A percentile compares a stretch with the other conserved stretches of the same genome.
Evolutionary conservation across 345 rosid genomes (phyloP).

Genomic region (Arabidopsis arenosa): DNA sequence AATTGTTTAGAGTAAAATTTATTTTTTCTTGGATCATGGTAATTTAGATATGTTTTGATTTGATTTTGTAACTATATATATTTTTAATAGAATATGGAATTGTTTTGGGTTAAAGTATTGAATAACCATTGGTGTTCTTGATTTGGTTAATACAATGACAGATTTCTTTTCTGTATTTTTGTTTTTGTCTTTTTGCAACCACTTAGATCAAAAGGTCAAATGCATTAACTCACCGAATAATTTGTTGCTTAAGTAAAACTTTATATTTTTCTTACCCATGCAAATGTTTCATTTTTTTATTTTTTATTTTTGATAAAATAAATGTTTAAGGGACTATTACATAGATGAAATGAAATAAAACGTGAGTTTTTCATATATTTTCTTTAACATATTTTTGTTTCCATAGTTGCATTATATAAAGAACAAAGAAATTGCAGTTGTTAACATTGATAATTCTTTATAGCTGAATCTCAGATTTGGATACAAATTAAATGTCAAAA

Average conservation of each 20-base stretch:
- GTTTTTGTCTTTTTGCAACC: background rate
- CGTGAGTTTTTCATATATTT: background rate
- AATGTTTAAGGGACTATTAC: too few species aligned
- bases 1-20: background rate
- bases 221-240: background rate
- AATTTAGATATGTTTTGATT: background rate
- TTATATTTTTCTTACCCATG: background rate
- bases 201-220: background rate
- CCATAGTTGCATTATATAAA: too few species aligned
- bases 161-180: background rate
- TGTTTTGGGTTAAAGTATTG: background rate
- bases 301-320: too few species aligned
- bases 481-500: background rate
- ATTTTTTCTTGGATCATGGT: constrained; percentile 26
- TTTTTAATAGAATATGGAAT: background rate
- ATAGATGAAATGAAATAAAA: too few species aligned
- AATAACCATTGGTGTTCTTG: background rate
- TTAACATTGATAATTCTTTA: background rate
- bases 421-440: background rate
- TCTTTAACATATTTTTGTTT: background rate
- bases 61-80: background rate
- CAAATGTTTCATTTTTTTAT: background rate
- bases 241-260: background rate
- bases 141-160: background rate
- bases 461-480: background rate